A percentile compares a stretch with the other conserved stretches of the same genome.
These are phyloP conservation scores for Syzygium oleosum DNA, from an alignment of 345 rosid species.

Conservation along the genomic window DNA sequence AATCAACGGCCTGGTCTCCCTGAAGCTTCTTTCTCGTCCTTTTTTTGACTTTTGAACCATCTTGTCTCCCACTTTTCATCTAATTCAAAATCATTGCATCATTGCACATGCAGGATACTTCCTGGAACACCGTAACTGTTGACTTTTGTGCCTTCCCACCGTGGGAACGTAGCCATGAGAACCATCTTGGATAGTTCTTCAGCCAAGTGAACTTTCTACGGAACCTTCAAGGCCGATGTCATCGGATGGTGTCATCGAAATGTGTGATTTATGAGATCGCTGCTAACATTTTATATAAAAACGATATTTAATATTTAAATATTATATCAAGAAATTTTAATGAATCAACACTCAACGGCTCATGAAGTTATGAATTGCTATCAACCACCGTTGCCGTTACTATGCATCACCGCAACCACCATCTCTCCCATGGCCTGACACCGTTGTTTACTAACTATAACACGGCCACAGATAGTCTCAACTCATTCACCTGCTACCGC, in stretches of 20 bases:
- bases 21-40: not conserved
- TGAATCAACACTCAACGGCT: not conserved
- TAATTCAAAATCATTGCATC: not conserved
- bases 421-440: not conserved
- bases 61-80: not conserved
- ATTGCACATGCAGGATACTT: not conserved
- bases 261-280: no score
- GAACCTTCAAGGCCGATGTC: not conserved
- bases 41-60: not conserved
- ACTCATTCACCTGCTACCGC: not conserved
- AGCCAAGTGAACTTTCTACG: not conserved
- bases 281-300: no score
- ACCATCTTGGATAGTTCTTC: not conserved
- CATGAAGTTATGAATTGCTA: not conserved
- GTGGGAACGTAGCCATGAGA: not conserved
- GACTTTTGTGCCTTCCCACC: not conserved
- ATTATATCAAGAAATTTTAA: no score
- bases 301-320: no score
- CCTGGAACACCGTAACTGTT: not conserved
- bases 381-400: not conserved
- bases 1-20: not conserved
- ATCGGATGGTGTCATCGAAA: not conserved
- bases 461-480: not conserved
- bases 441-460: not conserved
- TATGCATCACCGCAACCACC: not conserved